Conservation (phyloP, 495 filamentous ascomycete genomes). For the Penicillium silybi region DNA sequence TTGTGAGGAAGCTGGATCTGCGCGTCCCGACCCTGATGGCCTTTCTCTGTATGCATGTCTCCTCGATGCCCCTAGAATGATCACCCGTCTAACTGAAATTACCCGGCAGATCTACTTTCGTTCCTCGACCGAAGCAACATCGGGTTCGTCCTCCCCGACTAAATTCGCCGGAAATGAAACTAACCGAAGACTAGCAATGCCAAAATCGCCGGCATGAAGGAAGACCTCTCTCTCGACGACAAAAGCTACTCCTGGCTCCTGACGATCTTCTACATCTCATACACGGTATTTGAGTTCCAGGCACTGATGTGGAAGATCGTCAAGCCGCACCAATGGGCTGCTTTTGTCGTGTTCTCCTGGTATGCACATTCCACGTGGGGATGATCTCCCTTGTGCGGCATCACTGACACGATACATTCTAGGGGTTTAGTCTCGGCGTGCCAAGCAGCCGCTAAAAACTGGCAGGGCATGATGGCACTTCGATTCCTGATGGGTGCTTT, state of each 20-base stretch:
- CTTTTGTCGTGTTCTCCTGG: slow-evolving; percentile 47
- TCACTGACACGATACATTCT: slow-evolving; percentile 1
- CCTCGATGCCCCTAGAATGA: background rate
- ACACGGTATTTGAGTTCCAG: slow-evolving; percentile 63
- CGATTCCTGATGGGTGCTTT: slow-evolving; percentile 64
- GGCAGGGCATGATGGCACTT: slow-evolving; percentile 61
- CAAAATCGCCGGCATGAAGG: slow-evolving; percentile 50
- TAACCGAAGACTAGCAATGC: slow-evolving; percentile 50
- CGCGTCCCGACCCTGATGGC: slow-evolving; percentile 49
- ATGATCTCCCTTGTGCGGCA: background rate
- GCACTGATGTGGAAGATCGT: slow-evolving; percentile 70
- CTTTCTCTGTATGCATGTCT: slow-evolving; percentile 45
- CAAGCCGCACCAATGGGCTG: slow-evolving; percentile 52
- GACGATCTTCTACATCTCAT: slow-evolving; percentile 70
- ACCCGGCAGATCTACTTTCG: slow-evolving; percentile 52
- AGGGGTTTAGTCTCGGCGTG: slow-evolving; percentile 57
- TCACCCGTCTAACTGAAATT: background rate
- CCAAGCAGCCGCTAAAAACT: slow-evolving; percentile 59
- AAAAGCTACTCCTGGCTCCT: slow-evolving; percentile 66
- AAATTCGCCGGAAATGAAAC: background rate
- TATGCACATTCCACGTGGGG: slow-evolving; percentile 19
- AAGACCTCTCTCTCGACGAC: slow-evolving; percentile 45
- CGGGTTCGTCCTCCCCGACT: slow-evolving; percentile 35
- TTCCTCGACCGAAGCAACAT: slow-evolving; percentile 70
- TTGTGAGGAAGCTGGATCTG: slow-evolving; percentile 57